Percentiles rank a stretch among this genome's conserved stretches.
Evolutionary conservation across 202 grass and related monocot species (phyloP).

Genomic region (Eragrostis tef): DNA sequence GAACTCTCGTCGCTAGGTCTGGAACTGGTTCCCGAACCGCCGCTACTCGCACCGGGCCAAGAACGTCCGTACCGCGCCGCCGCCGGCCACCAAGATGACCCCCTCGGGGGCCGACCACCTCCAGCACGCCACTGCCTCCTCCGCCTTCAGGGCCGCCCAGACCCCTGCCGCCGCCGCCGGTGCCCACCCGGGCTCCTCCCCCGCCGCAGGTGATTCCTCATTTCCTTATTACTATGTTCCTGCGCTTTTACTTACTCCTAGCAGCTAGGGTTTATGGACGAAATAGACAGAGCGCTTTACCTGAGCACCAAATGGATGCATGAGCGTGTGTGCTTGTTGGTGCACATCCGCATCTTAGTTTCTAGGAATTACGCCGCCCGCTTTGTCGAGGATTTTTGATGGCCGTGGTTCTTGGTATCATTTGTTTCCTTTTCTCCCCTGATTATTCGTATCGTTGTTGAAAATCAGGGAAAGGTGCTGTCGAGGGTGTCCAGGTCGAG

Average conservation of each 20-base stretch:
- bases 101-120: conserved; percentile 53
- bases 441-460: not conserved
- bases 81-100: conserved; percentile 55
- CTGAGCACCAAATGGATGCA: not conserved
- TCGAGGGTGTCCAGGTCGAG: conserved; percentile 63
- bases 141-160: conserved; percentile 56
- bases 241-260: not conserved
- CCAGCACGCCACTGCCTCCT: conserved; percentile 48
- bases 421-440: conserved; percentile 2
- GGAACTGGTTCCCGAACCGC: conserved; percentile 99
- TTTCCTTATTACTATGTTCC: not conserved
- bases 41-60: conserved; percentile 90
- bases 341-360: not conserved
- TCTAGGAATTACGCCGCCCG: not conserved
- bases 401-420: not conserved
- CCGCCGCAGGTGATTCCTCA: conserved; percentile 49
- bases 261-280: not conserved
- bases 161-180: conserved; percentile 42
- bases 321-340: not conserved
- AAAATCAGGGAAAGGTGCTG: conserved; percentile 56
- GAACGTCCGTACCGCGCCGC: conserved; percentile 43
- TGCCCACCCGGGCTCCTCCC: conserved; percentile 44
- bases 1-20: conserved; percentile 60
- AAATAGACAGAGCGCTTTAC: not conserved
- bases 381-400: not conserved